Evolutionary conservation across 345 rosid species (phyloP), one percentile per base, ranked within the genome.

Genomic region (Gossypium arboreum): DNA sequence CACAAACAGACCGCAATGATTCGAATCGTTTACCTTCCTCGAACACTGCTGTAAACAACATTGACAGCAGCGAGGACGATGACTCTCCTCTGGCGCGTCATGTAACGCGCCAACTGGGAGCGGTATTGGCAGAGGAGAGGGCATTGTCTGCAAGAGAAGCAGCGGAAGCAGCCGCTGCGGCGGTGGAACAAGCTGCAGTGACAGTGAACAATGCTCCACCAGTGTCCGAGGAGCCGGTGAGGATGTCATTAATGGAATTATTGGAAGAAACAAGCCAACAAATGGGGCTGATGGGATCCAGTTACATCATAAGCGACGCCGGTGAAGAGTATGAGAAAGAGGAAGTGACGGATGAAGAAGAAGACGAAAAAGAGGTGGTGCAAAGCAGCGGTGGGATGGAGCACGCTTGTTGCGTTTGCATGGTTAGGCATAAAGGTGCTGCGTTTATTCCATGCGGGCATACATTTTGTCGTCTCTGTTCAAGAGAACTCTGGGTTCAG

Each of bases 371-470:
- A 7, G 81, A 54, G 15, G 82, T n/a, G 3, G 86, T 39, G 3
- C 76, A 56, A 1, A 79, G 58, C 0, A 76, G 44, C 0, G 83
- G 76, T 7, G 91, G 87, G 12, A 85, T 80, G 9, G 97, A 88
- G 77, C 68, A 79, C 7, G 81, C 75, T 9, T 93, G 99, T 81
- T 91, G 98, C 76, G 93, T 91, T 56, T 95, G 99, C 86, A 83
- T 82, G 85, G 91, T 93, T 69, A 86, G 94, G 81, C 90, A 87
- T 51, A 95, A 88, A 85, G 97, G 97, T 1, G 86, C 99, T 47
- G 91, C 94, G 12, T 87, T 90, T 73, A 89, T 91, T 39, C 97
- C 97, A 24, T 95, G 99, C 10, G 99, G 98, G 22, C 99, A 95
- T 48, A 89, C 97, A 0, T 93, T 91, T 77, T 95, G 99, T 79